Evolutionary conservation across 2,329 filamentous ascomycete species (phyloP).

Genomic region (Rhinocladiella mackenziei): DNA sequence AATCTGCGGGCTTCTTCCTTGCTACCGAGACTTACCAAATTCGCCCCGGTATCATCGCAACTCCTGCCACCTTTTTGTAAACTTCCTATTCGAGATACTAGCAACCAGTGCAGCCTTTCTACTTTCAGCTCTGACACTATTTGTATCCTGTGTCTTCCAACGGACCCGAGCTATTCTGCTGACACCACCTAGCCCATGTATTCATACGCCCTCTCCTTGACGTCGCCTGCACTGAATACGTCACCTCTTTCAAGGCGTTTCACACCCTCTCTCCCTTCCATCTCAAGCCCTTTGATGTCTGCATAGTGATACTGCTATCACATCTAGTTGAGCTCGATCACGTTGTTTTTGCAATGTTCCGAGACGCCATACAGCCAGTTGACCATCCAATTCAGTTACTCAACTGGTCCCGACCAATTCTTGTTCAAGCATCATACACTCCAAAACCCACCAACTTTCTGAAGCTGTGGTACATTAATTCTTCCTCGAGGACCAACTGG

Average conservation of each 20-base stretch:
- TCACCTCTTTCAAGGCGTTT: conserved; percentile 5
- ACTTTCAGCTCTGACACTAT: too few relatives aligned
- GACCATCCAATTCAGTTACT: conserved; percentile 8
- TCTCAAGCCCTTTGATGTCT: conserved; percentile 2
- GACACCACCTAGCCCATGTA: conserved; percentile 16
- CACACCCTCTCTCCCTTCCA: conserved; percentile 1
- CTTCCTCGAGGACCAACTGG: too few relatives aligned
- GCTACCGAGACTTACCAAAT: too few relatives aligned
- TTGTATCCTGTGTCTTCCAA: conserved; percentile 6
- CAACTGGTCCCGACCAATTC: conserved; percentile 17
- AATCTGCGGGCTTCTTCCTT: too few relatives aligned
- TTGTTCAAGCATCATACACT: conserved; percentile 12
- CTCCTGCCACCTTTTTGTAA: too few relatives aligned
- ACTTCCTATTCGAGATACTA: too few relatives aligned
- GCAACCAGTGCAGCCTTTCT: too few relatives aligned
- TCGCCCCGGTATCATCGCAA: too few relatives aligned
- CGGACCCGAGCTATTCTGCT: conserved; percentile 18
- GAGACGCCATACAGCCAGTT: conserved; percentile 20
- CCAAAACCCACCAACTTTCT: conserved; percentile 6
- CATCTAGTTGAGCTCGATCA: conserved; percentile 6
- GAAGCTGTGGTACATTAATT: conserved; percentile 14
- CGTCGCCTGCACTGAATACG: conserved; percentile 14
- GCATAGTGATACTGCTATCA: conserved; percentile 10
- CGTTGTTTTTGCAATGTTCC: conserved; percentile 18
- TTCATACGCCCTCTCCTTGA: conserved; percentile 9